A percentile compares a stretch with the other conserved stretches of the same genome.
Conservation (phyloP, 306 rosid species). For the Rubus parviflorus region DNA sequence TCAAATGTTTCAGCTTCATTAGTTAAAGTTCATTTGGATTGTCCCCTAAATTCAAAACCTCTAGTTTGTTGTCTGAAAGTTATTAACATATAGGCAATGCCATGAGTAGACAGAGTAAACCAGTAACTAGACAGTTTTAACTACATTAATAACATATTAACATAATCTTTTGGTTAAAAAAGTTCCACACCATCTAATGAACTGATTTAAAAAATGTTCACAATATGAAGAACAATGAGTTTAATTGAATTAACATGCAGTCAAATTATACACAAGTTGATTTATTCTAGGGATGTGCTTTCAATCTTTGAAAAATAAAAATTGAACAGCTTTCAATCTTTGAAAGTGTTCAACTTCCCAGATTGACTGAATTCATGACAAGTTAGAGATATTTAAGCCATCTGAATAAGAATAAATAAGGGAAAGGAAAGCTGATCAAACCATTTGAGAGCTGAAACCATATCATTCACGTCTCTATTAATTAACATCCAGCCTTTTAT, state of each 20-base stretch:
- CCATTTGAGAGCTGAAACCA: not conserved
- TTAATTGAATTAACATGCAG: not conserved
- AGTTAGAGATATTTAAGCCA: not conserved
- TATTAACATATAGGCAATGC: not conserved
- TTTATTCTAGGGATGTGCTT: constrained; percentile 1
- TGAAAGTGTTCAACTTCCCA: not conserved
- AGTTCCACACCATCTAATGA: not conserved
- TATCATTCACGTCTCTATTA: not conserved
- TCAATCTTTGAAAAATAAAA: not conserved
- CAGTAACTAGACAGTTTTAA: not conserved
- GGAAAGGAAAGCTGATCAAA: not conserved
- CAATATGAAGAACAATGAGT: not conserved
- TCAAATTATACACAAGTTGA: not conserved
- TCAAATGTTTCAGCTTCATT: not conserved
- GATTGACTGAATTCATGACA: not conserved
- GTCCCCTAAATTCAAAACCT: not conserved
- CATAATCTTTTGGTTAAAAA: not conserved
- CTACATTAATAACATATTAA: not conserved
- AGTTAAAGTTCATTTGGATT: not conserved
- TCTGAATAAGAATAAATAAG: not conserved
- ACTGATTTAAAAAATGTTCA: not conserved
- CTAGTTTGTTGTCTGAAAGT: not conserved
- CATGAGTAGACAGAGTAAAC: not conserved
- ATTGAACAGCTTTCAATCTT: not conserved
- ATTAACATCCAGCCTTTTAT: not conserved